These are phyloP conservation scores for Backusella sp. DNA, from an alignment of 192 early-diverging fungal species.

Conservation along the genomic window DNA sequence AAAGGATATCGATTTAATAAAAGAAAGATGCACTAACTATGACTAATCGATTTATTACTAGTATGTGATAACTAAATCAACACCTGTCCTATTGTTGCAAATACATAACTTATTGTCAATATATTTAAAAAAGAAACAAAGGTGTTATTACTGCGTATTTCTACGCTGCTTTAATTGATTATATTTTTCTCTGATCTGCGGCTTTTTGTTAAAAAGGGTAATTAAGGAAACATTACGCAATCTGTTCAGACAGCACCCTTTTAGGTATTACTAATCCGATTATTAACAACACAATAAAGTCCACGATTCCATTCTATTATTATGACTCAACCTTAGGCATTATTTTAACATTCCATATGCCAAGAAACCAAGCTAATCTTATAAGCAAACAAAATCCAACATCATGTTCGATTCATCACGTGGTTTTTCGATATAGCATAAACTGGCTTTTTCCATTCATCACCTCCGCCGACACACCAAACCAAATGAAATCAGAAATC, in stretches of 20 bases:
- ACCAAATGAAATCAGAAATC: background rate
- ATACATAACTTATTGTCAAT: background rate
- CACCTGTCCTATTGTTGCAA: background rate
- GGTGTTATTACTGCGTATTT: background rate
- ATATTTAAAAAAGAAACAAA: background rate
- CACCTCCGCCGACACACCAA: background rate
- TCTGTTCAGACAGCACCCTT: background rate
- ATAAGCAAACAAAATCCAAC: background rate
- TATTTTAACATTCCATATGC: background rate
- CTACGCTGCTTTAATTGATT: background rate
- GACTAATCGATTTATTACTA: background rate
- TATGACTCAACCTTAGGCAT: background rate
- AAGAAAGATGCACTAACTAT: background rate
- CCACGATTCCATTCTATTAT: background rate
- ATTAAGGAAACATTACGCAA: background rate
- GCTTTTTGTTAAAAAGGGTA: background rate
- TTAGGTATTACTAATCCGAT: background rate
- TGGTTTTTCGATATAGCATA: background rate
- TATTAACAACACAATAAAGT: background rate
- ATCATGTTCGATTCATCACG: background rate
- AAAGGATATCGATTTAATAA: background rate
- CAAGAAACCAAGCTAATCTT: background rate
- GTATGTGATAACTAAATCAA: background rate
- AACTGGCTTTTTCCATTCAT: background rate
- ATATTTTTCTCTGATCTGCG: background rate